These are phyloP conservation scores for Begonia masoniana DNA, from an alignment of 306 rosid species.

Conservation along the genomic window DNA sequence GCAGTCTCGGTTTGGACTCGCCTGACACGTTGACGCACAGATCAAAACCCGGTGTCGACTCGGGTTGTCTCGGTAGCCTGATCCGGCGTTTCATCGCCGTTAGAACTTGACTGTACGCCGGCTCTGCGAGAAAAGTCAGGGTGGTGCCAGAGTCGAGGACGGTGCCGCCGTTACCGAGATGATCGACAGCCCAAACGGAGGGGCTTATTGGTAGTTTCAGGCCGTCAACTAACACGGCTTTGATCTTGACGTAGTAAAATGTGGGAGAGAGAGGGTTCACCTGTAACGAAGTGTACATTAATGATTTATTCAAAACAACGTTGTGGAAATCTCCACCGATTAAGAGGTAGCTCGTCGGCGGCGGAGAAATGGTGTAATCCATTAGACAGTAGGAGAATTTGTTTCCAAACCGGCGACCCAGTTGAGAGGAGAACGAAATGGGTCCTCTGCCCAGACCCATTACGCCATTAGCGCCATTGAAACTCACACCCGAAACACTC, in stretches of 20 bases:
- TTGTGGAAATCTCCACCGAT: constrained; percentile 27
- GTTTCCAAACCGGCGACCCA: constrained; percentile 46
- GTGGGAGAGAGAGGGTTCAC: constrained; percentile 42
- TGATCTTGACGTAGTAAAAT: constrained; percentile 47
- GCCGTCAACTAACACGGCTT: constrained; percentile 27
- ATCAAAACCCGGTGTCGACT: constrained; percentile 31
- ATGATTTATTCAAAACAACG: constrained; percentile 6
- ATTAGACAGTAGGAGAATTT: constrained; percentile 60
- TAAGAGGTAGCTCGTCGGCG: constrained; percentile 52
- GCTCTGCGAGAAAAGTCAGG: constrained; percentile 28
- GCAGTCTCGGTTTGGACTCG: constrained; percentile 21
- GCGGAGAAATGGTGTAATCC: constrained; percentile 65
- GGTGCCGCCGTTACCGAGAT: constrained; percentile 57
- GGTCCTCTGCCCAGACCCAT: constrained; percentile 72
- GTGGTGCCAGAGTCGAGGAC: constrained; percentile 76
- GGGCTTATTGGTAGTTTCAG: constrained; percentile 25
- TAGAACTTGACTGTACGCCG: constrained; percentile 36
- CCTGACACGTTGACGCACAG: constrained; percentile 53
- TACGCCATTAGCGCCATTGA: constrained; percentile 62
- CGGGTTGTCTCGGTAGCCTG: constrained; percentile 8
- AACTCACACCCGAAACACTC: constrained; percentile 39
- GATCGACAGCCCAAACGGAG: constrained; percentile 42
- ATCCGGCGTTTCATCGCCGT: constrained; percentile 28
- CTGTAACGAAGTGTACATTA: constrained; percentile 40
- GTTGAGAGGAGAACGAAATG: constrained; percentile 53